A percentile compares a stretch with the other conserved stretches of the same genome.
Conservation (phyloP, 495 filamentous ascomycete genomes). For the Cercophora sp. region DNA sequence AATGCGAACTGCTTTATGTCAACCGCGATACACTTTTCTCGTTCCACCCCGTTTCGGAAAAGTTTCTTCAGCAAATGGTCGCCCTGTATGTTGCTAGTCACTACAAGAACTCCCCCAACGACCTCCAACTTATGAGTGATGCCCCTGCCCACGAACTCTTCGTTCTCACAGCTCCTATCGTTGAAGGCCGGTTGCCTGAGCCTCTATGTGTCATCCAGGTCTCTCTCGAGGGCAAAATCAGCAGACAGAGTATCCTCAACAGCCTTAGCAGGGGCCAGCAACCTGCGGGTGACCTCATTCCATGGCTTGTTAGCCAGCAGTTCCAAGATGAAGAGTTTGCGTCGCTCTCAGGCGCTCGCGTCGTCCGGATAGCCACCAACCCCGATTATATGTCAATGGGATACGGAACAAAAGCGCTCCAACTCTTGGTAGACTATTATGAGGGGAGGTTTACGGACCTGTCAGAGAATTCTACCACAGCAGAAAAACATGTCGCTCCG, state of each 20-base stretch:
- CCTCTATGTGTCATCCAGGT: conserved; percentile 94
- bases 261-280: conserved; percentile 83
- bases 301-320: conserved; percentile 96
- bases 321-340: conserved; percentile 98
- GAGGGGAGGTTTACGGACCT: conserved; percentile 88
- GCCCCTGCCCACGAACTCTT: conserved; percentile 96
- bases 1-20: conserved; percentile 87
- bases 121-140: conserved; percentile 96
- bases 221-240: conserved; percentile 91
- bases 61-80: conserved; percentile 97
- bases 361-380: conserved; percentile 95
- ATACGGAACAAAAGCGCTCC: conserved; percentile 83
- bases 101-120: conserved; percentile 98
- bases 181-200: conserved; percentile 81
- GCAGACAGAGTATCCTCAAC: conserved; percentile 84
- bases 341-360: conserved; percentile 81
- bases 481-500: conserved; percentile 59
- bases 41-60: conserved; percentile 95
- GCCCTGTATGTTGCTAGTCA: conserved; percentile 96
- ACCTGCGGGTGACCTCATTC: conserved; percentile 91
- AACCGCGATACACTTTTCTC: conserved; percentile 98
- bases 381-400: conserved; percentile 90
- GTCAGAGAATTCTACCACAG: conserved; percentile 52
- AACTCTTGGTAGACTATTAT: conserved; percentile 86
- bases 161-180: conserved; percentile 84